Conservation (phyloP, 2,329 filamentous ascomycete genomes). For the Fusarium sp. region DNA sequence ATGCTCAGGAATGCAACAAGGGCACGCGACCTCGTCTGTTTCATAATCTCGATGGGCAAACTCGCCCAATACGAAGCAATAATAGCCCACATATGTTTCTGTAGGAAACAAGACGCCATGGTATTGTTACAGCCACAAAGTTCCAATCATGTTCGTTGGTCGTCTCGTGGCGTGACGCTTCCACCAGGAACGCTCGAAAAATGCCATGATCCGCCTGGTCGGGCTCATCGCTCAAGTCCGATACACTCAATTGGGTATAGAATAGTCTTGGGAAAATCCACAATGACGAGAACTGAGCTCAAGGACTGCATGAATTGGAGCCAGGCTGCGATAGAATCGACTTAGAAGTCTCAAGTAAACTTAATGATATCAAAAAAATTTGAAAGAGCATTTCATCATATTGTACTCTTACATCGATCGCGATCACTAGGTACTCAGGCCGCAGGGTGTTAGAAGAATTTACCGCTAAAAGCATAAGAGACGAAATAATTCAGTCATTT, state of each 20-base stretch:
- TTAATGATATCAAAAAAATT: not conserved
- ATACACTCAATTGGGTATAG: slow-evolving; percentile 8
- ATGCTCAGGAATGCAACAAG: slow-evolving; percentile 37
- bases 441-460: not conserved
- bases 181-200: not conserved
- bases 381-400: not conserved
- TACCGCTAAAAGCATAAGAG: not conserved
- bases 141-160: slow-evolving; percentile 9
- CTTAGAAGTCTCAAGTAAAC: slow-evolving; percentile 5
- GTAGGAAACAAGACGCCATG: not conserved
- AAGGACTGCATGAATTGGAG: not conserved
- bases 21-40: slow-evolving; percentile 23
- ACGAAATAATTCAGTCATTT: not conserved
- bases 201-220: slow-evolving; percentile 6
- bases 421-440: not conserved
- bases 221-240: slow-evolving; percentile 11
- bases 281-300: not conserved
- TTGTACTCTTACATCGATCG: not conserved
- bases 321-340: slow-evolving; percentile 7
- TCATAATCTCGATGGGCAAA: slow-evolving; percentile 22
- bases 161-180: slow-evolving; percentile 26
- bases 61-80: slow-evolving; percentile 1
- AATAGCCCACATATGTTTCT: slow-evolving; percentile 1
- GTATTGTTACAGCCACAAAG: slow-evolving; percentile 14
- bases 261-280: slow-evolving; percentile 13